phyloP scores from a whole-genome alignment of 2,329 filamentous ascomycete genomes.

The Hawksworthiomyces lignivorus region DNA sequence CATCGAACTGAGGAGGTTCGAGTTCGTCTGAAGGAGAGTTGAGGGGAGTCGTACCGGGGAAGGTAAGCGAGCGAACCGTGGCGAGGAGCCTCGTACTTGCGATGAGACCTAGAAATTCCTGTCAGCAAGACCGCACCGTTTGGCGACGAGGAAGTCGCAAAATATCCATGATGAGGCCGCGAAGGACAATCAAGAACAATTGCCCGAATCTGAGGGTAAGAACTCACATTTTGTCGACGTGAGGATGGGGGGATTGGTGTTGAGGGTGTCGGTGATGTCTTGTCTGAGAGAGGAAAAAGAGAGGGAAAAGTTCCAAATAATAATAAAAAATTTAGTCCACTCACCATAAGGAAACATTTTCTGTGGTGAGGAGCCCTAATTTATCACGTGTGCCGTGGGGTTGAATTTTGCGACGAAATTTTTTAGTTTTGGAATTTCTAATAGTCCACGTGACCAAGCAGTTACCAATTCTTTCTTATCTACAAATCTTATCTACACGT shows the following conservation, averaged over 20 bases:
- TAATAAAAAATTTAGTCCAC: too few species aligned
- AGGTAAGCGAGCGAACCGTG: constrained; percentile 89
- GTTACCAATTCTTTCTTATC: neutral
- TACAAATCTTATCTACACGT: too few species aligned
- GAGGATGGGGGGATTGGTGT: constrained; percentile 1
- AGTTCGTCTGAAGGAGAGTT: neutral
- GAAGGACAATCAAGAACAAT: neutral
- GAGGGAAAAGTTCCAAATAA: constrained; percentile 6
- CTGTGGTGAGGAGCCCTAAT: constrained; percentile 15
- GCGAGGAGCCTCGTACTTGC: constrained; percentile 73
- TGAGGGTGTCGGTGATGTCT: constrained; percentile 10
- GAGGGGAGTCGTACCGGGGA: constrained; percentile 34
- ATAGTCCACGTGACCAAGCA: too few species aligned
- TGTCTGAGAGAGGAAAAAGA: constrained; percentile 7
- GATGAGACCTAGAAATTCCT: constrained; percentile 36
- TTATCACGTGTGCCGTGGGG: constrained; percentile 9
- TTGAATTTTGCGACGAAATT: neutral
- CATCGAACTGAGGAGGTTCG: too few species aligned
- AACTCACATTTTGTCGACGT: constrained; percentile 14
- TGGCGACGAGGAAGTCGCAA: neutral
- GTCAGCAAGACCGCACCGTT: neutral
- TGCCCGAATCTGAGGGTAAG: neutral
- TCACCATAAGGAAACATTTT: constrained; percentile 7
- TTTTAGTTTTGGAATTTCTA: neutral
- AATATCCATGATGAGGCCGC: too few species aligned